These are phyloP conservation scores for Apiospora kogelbergensis DNA, from an alignment of 2,329 filamentous ascomycete genomes.

Conservation along the genomic window DNA sequence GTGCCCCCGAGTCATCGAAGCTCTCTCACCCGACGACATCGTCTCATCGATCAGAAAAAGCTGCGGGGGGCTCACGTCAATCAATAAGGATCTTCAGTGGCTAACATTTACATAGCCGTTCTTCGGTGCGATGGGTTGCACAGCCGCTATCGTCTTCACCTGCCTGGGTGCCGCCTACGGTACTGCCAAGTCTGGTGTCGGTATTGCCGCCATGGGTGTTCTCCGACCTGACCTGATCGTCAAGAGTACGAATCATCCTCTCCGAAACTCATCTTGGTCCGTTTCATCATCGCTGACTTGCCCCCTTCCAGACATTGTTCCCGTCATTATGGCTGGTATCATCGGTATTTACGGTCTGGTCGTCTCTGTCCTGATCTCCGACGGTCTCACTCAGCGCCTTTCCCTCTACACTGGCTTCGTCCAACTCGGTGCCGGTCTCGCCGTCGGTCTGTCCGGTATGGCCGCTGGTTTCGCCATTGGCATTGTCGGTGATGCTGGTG, in stretches of 20 bases:
- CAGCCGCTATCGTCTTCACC: constrained; percentile 91
- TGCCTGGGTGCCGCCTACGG: constrained; percentile 97
- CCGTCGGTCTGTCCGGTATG: constrained; percentile 79
- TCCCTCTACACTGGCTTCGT: constrained; percentile 82
- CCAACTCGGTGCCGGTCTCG: constrained; percentile 79
- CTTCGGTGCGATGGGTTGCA: constrained; percentile 85
- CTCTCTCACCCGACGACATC: constrained; percentile 6
- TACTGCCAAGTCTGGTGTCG: constrained; percentile 98
- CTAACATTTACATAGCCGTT: constrained; percentile 52
- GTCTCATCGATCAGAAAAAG: constrained; percentile 7
- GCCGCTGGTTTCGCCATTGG: constrained; percentile 72
- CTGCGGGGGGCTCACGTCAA: not conserved
- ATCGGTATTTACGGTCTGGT: constrained; percentile 98
- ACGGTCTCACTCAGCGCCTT: constrained; percentile 70
- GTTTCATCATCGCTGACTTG: constrained; percentile 17
- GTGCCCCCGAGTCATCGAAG: not conserved
- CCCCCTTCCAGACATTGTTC: constrained; percentile 78
- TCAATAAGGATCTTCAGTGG: not conserved
- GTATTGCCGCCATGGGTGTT: constrained; percentile 98
- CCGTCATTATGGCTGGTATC: constrained; percentile 99
- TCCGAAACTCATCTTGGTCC: constrained; percentile 7
- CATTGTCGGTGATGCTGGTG: constrained; percentile 87
- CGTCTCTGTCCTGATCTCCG: constrained; percentile 84
- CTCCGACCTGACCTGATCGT: constrained; percentile 97
- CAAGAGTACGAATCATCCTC: constrained; percentile 74